Conservation (phyloP, 2,329 filamentous ascomycete genomes). For the Xylaria sp. region DNA sequence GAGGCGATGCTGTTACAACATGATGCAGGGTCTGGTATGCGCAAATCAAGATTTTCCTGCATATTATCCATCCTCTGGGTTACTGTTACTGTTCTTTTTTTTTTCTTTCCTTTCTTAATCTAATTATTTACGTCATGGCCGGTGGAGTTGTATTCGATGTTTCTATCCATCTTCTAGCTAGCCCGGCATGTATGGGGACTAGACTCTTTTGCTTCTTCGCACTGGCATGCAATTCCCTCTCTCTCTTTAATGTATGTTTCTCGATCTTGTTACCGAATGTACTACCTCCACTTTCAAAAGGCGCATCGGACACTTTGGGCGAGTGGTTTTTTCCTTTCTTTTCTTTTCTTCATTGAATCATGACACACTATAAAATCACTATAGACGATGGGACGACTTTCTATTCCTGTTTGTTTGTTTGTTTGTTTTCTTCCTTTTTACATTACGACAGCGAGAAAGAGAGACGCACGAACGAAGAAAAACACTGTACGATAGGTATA, state of each 20-base stretch:
- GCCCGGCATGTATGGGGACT: no score
- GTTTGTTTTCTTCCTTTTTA: no score
- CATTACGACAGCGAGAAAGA: slow-evolving; percentile 4
- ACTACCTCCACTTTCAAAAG: background rate
- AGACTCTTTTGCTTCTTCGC: slow-evolving; percentile 9
- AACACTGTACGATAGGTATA: slow-evolving; percentile 24
- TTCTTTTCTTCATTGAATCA: no score
- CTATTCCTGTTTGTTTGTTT: background rate
- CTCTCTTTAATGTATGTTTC: background rate
- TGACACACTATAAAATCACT: slow-evolving; percentile 18
- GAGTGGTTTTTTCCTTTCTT: background rate
- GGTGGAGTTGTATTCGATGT: slow-evolving; percentile 2
- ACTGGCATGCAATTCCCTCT: background rate
- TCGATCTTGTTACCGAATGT: background rate
- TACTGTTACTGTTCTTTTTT: background rate
- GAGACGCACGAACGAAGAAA: background rate
- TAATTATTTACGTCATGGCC: slow-evolving; percentile 12
- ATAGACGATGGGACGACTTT: slow-evolving; percentile 29
- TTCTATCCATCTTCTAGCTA: background rate
- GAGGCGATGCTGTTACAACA: slow-evolving; percentile 19
- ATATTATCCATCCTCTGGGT: slow-evolving; percentile 5
- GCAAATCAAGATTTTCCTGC: slow-evolving; percentile 24
- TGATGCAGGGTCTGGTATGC: background rate
- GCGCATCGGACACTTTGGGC: background rate
- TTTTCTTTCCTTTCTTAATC: background rate